These are phyloP conservation scores for Globisporangium polare DNA, from an alignment of 352 stramenopile species.

Conservation along the genomic window DNA sequence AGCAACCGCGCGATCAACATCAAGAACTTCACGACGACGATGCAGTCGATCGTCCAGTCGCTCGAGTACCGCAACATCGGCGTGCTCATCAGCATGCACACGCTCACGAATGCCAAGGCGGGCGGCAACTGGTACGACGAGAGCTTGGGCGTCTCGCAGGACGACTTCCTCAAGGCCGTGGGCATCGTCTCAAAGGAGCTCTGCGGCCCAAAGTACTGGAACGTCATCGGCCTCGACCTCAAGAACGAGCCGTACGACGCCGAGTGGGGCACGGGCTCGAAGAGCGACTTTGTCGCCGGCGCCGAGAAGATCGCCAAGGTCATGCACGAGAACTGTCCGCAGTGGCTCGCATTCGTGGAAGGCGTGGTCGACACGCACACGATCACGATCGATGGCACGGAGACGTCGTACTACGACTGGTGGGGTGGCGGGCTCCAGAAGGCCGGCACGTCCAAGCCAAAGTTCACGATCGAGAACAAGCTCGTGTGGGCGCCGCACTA, in stretches of 20 bases:
- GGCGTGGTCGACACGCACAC: constrained; percentile 48
- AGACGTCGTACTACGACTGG: constrained; percentile 77
- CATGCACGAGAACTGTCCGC: constrained; percentile 68
- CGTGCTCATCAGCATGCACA: constrained; percentile 75
- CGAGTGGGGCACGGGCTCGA: constrained; percentile 62
- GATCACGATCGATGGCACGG: constrained; percentile 38
- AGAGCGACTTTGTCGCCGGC: constrained; percentile 62
- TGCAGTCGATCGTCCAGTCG: constrained; percentile 68
- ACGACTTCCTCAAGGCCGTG: constrained; percentile 56
- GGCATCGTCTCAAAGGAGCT: constrained; percentile 54
- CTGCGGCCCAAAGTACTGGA: constrained; percentile 69
- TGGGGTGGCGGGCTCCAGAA: constrained; percentile 73
- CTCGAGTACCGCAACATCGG: constrained; percentile 68
- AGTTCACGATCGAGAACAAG: constrained; percentile 66
- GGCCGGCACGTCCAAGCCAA: constrained; percentile 35
- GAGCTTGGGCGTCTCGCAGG: constrained; percentile 40
- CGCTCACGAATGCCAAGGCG: constrained; percentile 49
- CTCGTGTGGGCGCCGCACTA: constrained; percentile 81
- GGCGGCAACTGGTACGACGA: constrained; percentile 67
- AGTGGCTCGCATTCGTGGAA: constrained; percentile 80
- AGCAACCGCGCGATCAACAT: constrained; percentile 73
- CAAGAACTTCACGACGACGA: constrained; percentile 61
- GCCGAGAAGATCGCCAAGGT: constrained; percentile 70
- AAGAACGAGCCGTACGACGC: constrained; percentile 76
- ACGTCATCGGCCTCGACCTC: constrained; percentile 74